phyloP scores from a whole-genome alignment of 2,329 filamentous ascomycete species.

The Chaetomium globosum region DNA sequence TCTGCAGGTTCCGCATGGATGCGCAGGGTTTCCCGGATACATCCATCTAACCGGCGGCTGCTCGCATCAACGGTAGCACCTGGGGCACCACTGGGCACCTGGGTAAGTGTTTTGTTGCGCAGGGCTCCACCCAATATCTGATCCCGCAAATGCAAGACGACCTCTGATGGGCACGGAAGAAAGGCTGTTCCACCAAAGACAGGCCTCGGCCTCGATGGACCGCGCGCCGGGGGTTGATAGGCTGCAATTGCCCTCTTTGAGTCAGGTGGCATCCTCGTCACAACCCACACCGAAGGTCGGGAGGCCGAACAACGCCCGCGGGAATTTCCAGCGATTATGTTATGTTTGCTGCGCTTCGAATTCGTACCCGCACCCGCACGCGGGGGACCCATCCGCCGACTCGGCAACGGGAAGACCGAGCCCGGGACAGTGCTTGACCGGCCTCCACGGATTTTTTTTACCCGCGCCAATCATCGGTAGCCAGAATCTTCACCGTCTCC shows the following conservation, averaged over 20 bases:
- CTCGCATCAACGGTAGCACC: neutral
- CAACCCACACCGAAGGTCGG: slow-evolving; percentile 11
- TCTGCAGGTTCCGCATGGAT: slow-evolving; percentile 14
- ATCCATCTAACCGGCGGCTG: slow-evolving; percentile 2
- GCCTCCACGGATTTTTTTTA: neutral
- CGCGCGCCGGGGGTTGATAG: slow-evolving; percentile 11
- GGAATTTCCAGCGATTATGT: slow-evolving; percentile 14
- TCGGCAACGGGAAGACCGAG: slow-evolving; percentile 30
- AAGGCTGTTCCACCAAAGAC: slow-evolving; percentile 18
- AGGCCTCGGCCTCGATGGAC: slow-evolving; percentile 22
- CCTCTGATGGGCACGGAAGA: slow-evolving; percentile 21
- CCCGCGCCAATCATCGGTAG: slow-evolving; percentile 26
- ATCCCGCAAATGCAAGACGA: slow-evolving; percentile 9
- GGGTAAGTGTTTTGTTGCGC: slow-evolving; percentile 14
- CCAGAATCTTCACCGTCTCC: neutral
- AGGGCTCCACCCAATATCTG: slow-evolving; percentile 6
- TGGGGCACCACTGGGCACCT: too few relatives aligned
- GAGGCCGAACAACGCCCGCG: slow-evolving; percentile 2
- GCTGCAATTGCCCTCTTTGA: slow-evolving; percentile 2
- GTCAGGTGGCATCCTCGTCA: slow-evolving; percentile 16
- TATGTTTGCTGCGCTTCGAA: slow-evolving; percentile 1
- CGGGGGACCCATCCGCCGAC: slow-evolving; percentile 3
- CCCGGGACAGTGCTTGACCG: slow-evolving; percentile 18
- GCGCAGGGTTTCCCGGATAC: slow-evolving; percentile 8
- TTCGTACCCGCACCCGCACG: neutral